Base-by-base conservation (phyloP, 805 yeast genomes). In the Cyberlindnera xylosilytica region DNA sequence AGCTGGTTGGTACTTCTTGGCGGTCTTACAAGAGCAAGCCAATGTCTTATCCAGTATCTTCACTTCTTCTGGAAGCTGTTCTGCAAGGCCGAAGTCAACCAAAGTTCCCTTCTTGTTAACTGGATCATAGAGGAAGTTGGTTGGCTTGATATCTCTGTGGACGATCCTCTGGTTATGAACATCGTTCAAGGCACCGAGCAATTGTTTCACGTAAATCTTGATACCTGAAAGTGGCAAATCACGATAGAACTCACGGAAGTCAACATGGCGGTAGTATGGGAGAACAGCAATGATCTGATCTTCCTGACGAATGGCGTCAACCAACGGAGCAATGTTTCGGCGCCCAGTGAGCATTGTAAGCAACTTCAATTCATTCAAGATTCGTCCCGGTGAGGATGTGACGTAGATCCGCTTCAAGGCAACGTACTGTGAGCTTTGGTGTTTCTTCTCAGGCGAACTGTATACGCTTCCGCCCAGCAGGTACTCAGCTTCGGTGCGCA, bases 341-440 rank as follows among this genome's bases (percentile, higher is more conserved):
- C 83, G 79, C 0, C 87, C 87, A 7, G 82, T 72, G 38, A 87
- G 63, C 47, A 73, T 74, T 58, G 84, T 83, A 24, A 93, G 70
- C 36, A 93, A 66, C 50, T 83, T 83, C 49, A 93, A 73, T 62
- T 93, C 99, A 61, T 90, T 90, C 53, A 78, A 80, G 34, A 93
- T 91, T 63, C 99, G 75, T 49, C 79, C 82, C 0, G 98, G 97
- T 7, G 97, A 88, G 1, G 97, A 87, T 0, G 99, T 93, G 17
- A 90, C 98, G 62, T 91, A 90, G 36, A 93, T 88, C 56, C 93
- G 79, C 61, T 93, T 93, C 52, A 93, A 69, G 2, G 99, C 99
- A 44, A 93, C 98, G 39, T 60, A 65, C 26, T 58, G 56, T 27
- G 57, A 46, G 20, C 46, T 8, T 16, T 16, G 16, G 13, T 47